Percentiles rank a stretch among this genome's conserved stretches.
Evolutionary conservation across 805 yeast genomes (phyloP).

Genomic region (Spathaspora gorwiae): DNA sequence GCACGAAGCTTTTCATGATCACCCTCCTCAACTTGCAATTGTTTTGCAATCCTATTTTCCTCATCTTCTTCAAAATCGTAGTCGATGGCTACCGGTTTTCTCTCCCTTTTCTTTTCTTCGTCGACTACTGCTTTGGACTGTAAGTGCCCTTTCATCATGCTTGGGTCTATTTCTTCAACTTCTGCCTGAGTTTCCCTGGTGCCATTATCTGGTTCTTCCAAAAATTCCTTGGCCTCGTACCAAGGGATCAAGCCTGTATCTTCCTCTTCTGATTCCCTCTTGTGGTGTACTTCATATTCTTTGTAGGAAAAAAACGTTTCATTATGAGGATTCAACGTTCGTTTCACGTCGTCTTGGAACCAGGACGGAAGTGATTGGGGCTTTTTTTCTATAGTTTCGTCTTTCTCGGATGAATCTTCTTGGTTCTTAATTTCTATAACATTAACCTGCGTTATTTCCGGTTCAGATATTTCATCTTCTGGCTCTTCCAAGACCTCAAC

Average conservation of each 20-base stretch:
- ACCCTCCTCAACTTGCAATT: constrained; percentile 62
- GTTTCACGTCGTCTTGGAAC: constrained; percentile 18
- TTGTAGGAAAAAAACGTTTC: constrained; percentile 4
- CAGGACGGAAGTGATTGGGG: constrained; percentile 24
- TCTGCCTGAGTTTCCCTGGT: constrained; percentile 10
- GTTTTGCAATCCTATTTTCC: constrained; percentile 60
- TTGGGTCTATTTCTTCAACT: constrained; percentile 10
- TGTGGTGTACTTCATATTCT: neutral
- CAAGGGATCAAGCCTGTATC: constrained; percentile 49
- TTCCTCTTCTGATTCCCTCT: constrained; percentile 32
- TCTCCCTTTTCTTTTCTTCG: constrained; percentile 1
- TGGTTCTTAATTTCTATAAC: constrained; percentile 9
- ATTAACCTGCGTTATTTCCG: constrained; percentile 16
- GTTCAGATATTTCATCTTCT: constrained; percentile 3
- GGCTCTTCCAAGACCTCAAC: constrained; percentile 4
- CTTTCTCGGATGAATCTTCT: constrained; percentile 11
- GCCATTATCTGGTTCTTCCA: constrained; percentile 12
- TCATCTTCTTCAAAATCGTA: constrained; percentile 76
- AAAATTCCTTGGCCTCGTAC: constrained; percentile 39
- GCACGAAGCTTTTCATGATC: constrained; percentile 64
- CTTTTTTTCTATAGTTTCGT: constrained; percentile 2
- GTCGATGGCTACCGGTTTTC: constrained; percentile 34
- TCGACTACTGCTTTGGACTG: neutral
- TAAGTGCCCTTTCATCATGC: constrained; percentile 10
- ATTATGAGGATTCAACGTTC: constrained; percentile 8